Percentiles rank a stretch among this genome's conserved stretches.
Conservation (phyloP, 345 rosid genomes). For the Isatis tinctoria region DNA sequence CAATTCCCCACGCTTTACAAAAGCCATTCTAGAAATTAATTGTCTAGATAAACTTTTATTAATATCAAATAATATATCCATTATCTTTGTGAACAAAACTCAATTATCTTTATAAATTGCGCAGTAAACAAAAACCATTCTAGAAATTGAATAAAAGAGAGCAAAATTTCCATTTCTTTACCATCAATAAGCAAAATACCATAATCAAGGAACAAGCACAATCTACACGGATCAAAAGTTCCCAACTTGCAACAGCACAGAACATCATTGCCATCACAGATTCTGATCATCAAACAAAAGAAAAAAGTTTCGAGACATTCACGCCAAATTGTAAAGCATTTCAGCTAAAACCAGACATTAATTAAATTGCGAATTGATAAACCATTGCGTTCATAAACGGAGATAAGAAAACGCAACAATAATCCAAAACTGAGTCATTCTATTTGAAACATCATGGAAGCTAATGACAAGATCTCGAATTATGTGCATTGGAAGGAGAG, state of each 20-base stretch:
- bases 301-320: neutral
- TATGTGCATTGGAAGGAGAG: too few species aligned
- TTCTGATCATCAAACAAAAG: neutral
- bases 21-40: neutral
- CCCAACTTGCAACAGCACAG: neutral
- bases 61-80: too few species aligned
- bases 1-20: conserved; percentile 97
- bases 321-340: neutral
- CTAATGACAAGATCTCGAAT: conserved; percentile 7
- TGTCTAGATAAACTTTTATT: too few species aligned
- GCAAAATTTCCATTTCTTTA: neutral
- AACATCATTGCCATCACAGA: neutral
- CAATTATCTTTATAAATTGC: neutral
- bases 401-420: neutral
- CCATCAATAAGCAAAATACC: neutral
- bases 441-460: conserved; percentile 9
- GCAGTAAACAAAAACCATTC: neutral
- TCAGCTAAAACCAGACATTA: neutral
- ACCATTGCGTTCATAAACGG: neutral
- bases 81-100: too few species aligned
- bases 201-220: neutral
- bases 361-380: neutral
- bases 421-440: conserved; percentile 33
- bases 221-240: neutral
- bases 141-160: neutral